Conservation (phyloP, 2,329 filamentous ascomycete genomes). For the Leptographium galeiforme region DNA sequence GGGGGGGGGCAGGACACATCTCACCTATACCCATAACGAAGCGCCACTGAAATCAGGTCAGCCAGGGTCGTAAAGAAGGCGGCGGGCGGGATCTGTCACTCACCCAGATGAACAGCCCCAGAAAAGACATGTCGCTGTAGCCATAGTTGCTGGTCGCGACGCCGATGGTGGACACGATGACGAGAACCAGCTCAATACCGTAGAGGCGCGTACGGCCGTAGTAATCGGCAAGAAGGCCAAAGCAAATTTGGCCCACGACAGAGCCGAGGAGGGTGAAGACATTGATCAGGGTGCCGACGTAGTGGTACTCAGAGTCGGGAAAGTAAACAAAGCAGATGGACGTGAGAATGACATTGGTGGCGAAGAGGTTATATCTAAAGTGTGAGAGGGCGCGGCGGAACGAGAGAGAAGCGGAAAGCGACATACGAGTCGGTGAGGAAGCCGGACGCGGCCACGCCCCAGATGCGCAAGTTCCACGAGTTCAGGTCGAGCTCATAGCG, state of each 20-base stretch:
- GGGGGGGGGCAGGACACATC: not conserved
- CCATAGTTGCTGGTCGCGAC: slow-evolving; percentile 38
- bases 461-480: slow-evolving; percentile 40
- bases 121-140: slow-evolving; percentile 34
- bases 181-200: slow-evolving; percentile 41
- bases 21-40: slow-evolving; percentile 40
- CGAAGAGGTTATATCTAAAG: slow-evolving; percentile 38
- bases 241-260: slow-evolving; percentile 36
- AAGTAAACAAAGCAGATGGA: slow-evolving; percentile 40
- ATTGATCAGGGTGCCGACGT: slow-evolving; percentile 35
- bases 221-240: slow-evolving; percentile 39
- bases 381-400: not conserved
- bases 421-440: slow-evolving; percentile 40
- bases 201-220: slow-evolving; percentile 42
- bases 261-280: slow-evolving; percentile 39
- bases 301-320: slow-evolving; percentile 26
- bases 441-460: slow-evolving; percentile 40
- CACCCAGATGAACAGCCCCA: slow-evolving; percentile 36
- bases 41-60: slow-evolving; percentile 24
- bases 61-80: not conserved
- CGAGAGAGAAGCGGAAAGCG: not conserved
- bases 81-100: slow-evolving; percentile 4
- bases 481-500: slow-evolving; percentile 41
- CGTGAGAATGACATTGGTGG: slow-evolving; percentile 39
- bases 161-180: slow-evolving; percentile 43